Evolutionary conservation across 164 flowering plant genomes (phyloP), one percentile per base, ranked within the genome.

Genomic region (Umbellularia californica): DNA sequence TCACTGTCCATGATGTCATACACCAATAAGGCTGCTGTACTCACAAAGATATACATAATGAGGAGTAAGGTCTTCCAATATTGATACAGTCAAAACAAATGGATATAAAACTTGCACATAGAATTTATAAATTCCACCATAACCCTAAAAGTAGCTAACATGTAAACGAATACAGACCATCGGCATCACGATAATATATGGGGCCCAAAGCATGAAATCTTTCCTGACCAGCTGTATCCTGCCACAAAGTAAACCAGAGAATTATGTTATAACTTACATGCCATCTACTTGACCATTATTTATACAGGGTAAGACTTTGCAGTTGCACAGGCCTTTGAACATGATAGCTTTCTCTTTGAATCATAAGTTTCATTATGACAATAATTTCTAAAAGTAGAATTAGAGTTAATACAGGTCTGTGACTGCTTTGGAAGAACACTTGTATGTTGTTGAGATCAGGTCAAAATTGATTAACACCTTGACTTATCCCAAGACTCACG

Each of bases 171-270:
- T 28, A 71, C 81, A 41, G 22, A 81, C 83, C 83, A 78, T 81
- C 83, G 23, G 83, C 83, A 72, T 81, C 83, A 27, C 83, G 83
- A 73, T 81, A 81, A 77, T 81, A 81, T 68, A 81, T 81, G 22
- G 83, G 83, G 70, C 81, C 81, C 72, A 81, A 50, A 72, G 83
- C 83, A 78, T 81, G 83, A 68, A 81, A 81, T 27, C 80, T 68
- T 65, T 81, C 83, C 69, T 81, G 83, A 75, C 83, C 83, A 11
- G 83, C 83, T 64, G 83, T 81, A 72, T 81, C 83, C 83, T 81
- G 78, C 73, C 76, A 69, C 41, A 55, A 58, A 63, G 70, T 20
- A 50, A 65, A 51, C 50, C 47, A 70, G 25, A 14, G 24, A 72
- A 30, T 24, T 24, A 15, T 27, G 28, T 60, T 28, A 30, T n/a